These are phyloP conservation scores for Boletus vermiculosoides DNA, from an alignment of 768 basidiomycete genomes.

Conservation along the genomic window DNA sequence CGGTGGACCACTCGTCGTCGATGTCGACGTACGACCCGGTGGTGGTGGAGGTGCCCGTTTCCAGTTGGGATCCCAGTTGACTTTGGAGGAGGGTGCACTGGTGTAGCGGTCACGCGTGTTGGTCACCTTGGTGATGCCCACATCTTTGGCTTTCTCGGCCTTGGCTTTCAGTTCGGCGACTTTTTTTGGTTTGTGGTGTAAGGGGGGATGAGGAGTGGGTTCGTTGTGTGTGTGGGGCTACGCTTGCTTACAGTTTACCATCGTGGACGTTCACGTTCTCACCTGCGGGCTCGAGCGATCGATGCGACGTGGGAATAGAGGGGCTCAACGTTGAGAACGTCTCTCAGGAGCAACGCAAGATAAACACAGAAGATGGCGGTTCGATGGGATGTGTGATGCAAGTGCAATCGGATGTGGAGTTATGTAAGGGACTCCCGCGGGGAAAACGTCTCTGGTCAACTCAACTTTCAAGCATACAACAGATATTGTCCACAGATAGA, in stretches of 20 bases:
- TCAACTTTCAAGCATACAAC: no score
- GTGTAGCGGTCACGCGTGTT: constrained; percentile 53
- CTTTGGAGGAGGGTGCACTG: constrained; percentile 59
- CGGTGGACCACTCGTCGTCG: constrained; percentile 18
- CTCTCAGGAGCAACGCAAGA: no score
- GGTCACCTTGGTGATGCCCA: constrained; percentile 48
- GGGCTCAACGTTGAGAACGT: neutral
- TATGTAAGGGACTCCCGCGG: no score
- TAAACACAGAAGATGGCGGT: no score
- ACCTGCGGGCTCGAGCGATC: neutral
- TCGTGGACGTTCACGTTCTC: constrained; percentile 3
- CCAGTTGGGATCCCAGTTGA: constrained; percentile 60
- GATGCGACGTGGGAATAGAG: neutral
- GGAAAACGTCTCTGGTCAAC: no score
- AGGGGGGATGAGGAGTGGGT: constrained; percentile 1
- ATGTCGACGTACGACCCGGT: constrained; percentile 19
- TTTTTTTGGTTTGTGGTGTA: constrained; percentile 19
- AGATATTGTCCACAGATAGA: no score
- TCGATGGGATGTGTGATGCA: no score
- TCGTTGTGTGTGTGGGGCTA: neutral
- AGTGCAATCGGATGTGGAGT: no score
- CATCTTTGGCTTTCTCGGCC: constrained; percentile 60
- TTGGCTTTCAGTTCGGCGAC: constrained; percentile 68
- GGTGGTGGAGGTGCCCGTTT: constrained; percentile 50
- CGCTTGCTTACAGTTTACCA: constrained; percentile 32